Base-by-base conservation (phyloP, 2,329 filamentous ascomycete species). In the Pyrenophora seminiperda region DNA sequence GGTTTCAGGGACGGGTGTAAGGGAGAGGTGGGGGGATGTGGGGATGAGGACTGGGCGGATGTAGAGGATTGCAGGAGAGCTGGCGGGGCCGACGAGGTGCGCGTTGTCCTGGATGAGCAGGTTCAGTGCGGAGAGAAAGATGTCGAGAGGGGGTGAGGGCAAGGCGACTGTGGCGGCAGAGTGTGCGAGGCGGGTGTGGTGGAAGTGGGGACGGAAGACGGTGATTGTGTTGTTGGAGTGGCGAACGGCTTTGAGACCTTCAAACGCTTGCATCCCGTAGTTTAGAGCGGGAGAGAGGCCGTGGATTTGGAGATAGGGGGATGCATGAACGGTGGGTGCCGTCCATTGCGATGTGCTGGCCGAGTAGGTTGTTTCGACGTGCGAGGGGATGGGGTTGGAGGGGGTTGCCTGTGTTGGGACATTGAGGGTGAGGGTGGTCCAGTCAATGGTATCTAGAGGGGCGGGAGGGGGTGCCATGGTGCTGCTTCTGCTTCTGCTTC, bases 41-140 rank as follows among this genome's bases (percentile, higher is more conserved):
- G 68, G 70, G 39, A 73, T 71, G 9, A 68, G 51, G 3, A 74
- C 41, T 3, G 72, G 72, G 1, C 72, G 64, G 43, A 74, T 66
- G 55, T 74, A 74, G 29, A 74, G 58, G 11, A 63, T 54, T n/a
- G 67, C 67, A 6, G 58, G 57, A 5, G 54, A 61, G 18, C 53
- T 53, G 33, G 68, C 60, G 3, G 66, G 68, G 0, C 64, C 53
- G 2, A 71, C 60, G 29, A 47, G 67, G 14, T 60, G 61, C 4
- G 62, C 63, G 41, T 71, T 71, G 14, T 39, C 34, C 3, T 55
- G 58, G 10, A 68, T 61, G 15, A 65, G 66, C 2, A 65, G 49
- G 10, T 63, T 55, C 6, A 67, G 50, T 36, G 56, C 58, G 7
- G 56, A 47, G 11, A 70, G 41, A 47, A 73, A 73, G 29, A 59